Evolutionary conservation across 192 early-diverging fungal species (phyloP), one percentile per base, ranked within the genome.

Genomic region (Linnemannia schmuckeri): DNA sequence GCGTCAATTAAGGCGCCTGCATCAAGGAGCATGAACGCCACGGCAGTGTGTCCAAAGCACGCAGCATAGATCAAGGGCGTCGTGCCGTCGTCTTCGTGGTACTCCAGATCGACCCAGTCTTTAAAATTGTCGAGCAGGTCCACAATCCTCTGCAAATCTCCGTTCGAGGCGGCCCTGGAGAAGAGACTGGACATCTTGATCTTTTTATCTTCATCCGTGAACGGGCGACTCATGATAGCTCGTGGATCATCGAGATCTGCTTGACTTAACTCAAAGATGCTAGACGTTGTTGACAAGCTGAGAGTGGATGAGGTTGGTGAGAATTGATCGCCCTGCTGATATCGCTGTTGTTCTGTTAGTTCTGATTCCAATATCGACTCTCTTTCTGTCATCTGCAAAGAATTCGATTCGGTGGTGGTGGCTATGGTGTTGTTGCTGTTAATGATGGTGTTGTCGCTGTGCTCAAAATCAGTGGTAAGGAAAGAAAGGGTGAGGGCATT

Each of bases 31-130:
- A 94, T 82, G 69, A 87, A 87, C 1, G 91, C 94, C 77, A 97
- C 91, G 57, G 94, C 91, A 2, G 90, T 83, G 78, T 97, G 93
- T 44, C 96, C 97, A 91, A 98, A 97, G 75, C 96, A 97, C 27
- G 95, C 91, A 18, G 97, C 95, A 83, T 97, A 97, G 63, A 97
- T 96, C 75, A 99, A 91, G 22, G 96, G 94, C 7, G 95, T 97
- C 37, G 92, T 94, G 44, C 97, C 98, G 79, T 97, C 96, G 63
- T 95, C 95, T 85, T 99, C 98, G 41, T 91, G 91, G 41, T 90
- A 91, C 84, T 99, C 92, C 33, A 98, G 88, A 83, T 95, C 94
- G 57, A 97, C 89, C 89, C 89, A 93, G 72, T 92, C 77, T 57
- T 89, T 83, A 75, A 87, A 81, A 57, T 91, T 83, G 37, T 90